Base-by-base conservation (phyloP, 371 early-diverging fungal genomes). In the Mycotypha africana region DNA sequence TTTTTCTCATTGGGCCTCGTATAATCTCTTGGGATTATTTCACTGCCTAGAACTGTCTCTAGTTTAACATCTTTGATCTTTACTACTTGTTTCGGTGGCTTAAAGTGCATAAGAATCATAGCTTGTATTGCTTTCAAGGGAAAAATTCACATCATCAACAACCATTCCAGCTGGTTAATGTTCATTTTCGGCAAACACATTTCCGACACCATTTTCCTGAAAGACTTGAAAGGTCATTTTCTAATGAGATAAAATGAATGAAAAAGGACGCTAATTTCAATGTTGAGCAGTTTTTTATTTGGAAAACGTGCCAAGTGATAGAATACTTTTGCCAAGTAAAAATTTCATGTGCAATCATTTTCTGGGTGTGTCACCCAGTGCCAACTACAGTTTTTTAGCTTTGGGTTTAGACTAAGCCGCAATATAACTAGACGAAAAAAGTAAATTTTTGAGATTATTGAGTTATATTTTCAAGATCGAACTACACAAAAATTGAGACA, bases 101-200 rank as follows among this genome's bases (percentile, higher is more conserved):
- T 34, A n/a, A 44, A 21, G 34, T 34, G 21, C 44, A 44, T 34
- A 34, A 7, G 21, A 24, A 42, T 42, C 42, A 7, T 24, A 32
- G 42, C 3, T 17, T 15, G 32, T 42, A 25, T 17, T 34, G 23
- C 23, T 31, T 30, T 22, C 45, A 44, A 44, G 45, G 35, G 45
- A 10, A 15, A 34, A 34, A 2, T 34, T 28, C 22, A 30, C 45
- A 44, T 20, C 30, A 17, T 44, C 35, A 15, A 44, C 21, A 26
- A 34, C 44, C 35, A 44, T 44, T 44, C 34, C 19, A 44, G 23
- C 45, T 44, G 45, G 35, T 19, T 34, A n/a, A 44, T 44, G 33
- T 45, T 36, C 35, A 23, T 24, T 45, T 45, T 45, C 45, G 35
- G 33, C 38, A 37, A 36, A 45, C 4, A 17, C 26, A 37, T 45